Conservation (phyloP, 108 stramenopile genomes). For the Nitzschia sp. region DNA sequence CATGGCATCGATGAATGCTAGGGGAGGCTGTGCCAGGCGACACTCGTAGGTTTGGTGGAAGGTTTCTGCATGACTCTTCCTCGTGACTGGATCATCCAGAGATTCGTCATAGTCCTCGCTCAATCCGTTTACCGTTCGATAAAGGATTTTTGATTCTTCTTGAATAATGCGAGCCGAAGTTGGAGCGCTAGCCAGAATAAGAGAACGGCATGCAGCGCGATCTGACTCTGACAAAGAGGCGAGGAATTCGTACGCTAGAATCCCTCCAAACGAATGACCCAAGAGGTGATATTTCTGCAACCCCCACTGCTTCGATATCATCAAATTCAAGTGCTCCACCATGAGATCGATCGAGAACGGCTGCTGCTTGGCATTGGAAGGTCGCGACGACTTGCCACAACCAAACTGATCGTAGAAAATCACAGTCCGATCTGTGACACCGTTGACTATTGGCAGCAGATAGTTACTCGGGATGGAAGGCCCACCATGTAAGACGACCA, state of each 20-base stretch:
- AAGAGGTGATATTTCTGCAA: slow-evolving; percentile 45
- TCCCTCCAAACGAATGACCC: slow-evolving; percentile 61
- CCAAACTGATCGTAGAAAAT: slow-evolving; percentile 59
- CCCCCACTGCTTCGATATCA: slow-evolving; percentile 34
- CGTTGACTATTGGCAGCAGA: slow-evolving; percentile 53
- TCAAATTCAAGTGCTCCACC: slow-evolving; percentile 39
- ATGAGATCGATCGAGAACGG: slow-evolving; percentile 35
- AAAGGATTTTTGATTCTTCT: slow-evolving; percentile 33
- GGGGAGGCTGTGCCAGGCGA: slow-evolving; percentile 43
- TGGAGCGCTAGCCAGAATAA: slow-evolving; percentile 58
- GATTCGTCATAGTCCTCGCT: slow-evolving; percentile 27
- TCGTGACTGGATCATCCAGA: not conserved
- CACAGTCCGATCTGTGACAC: slow-evolving; percentile 48
- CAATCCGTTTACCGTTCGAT: slow-evolving; percentile 19
- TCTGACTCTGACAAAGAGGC: not conserved
- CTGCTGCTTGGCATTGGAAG: slow-evolving; percentile 3
- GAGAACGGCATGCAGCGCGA: slow-evolving; percentile 28
- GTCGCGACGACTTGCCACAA: slow-evolving; percentile 44
- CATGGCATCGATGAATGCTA: slow-evolving; percentile 52
- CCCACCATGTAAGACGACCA: slow-evolving; percentile 71
- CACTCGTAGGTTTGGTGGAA: slow-evolving; percentile 71
- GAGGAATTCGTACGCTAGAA: slow-evolving; percentile 51
- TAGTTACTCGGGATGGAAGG: slow-evolving; percentile 71
- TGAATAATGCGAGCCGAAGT: slow-evolving; percentile 36
- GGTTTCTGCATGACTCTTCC: slow-evolving; percentile 11